Base-by-base conservation (phyloP, 2,329 filamentous ascomycete genomes). In the Botrytis paeoniae region DNA sequence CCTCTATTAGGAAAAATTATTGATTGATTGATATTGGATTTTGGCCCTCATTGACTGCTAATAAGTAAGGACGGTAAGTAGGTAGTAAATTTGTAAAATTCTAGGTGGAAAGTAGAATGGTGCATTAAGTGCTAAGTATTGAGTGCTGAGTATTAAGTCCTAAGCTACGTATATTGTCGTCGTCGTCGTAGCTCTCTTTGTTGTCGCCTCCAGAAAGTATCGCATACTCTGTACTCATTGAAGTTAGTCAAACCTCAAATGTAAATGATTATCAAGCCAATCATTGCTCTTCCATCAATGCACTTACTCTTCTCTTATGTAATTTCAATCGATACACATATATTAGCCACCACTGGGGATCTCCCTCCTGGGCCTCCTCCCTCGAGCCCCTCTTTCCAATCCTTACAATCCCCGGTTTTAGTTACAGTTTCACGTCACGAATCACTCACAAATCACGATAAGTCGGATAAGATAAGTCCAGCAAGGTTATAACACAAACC, bases 281-380 rank as follows among this genome's bases (percentile, higher is more conserved):
- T 43, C 57, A 48, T 20, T 32, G n/a, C 45, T 5, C 8, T 43
- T 16, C 32, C n/a, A n/a, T 51, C 41, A 5, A 63, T 18, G 16
- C n/a, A n/a, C 37, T 39, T 64, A 22, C 39, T 57, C 32, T 61
- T 8, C 59, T 54, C 22, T 70, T 70, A 71, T 41, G 59, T 71
- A 71, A 63, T 60, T 48, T 41, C 59, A 64, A 63, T 29, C 51
- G 6, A 41, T 45, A 39, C 51, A 60, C 25, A 60, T 9, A n/a
- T 41, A 18, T 41, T 18, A 29, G 41, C 35, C 69, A 71, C 37
- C 20, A 68, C 20, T 54, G 35, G 18, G 48, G 35, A 62, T 62
- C 35, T n/a, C 35, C 60, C 60, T 39, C 37, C 37, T n/a, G 35
- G 35, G 59, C 59, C 35, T 25, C 22, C 48, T 54, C 48, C 25